A percentile compares a stretch with the other conserved stretches of the same genome.
These are phyloP conservation scores for Trichomonascaceae sp. DNA, from an alignment of 1,139 yeast species.

Conservation along the genomic window DNA sequence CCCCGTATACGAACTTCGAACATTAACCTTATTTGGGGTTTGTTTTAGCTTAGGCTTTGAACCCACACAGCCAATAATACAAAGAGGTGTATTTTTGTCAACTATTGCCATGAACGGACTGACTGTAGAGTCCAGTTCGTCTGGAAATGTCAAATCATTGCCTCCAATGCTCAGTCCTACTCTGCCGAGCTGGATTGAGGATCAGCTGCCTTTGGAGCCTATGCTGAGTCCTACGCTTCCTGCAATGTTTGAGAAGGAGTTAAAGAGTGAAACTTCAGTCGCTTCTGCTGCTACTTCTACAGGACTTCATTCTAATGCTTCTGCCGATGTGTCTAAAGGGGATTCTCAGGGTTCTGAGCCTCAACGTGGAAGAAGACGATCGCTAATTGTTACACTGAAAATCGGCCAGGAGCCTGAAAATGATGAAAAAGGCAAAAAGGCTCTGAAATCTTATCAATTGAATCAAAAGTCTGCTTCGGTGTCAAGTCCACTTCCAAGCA, in stretches of 20 bases:
- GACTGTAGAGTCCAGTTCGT: neutral
- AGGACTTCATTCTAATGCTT: neutral
- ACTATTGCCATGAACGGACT: neutral
- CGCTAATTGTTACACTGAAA: conserved; percentile 18
- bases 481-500: neutral
- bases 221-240: conserved; percentile 34
- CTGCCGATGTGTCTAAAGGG: neutral
- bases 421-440: neutral
- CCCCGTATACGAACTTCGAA: neutral
- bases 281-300: no score
- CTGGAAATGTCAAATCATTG: conserved; percentile 21
- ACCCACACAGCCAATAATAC: neutral
- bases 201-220: conserved; percentile 19
- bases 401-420: conserved; percentile 8
- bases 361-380: conserved; percentile 10
- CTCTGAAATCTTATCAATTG: neutral
- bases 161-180: conserved; percentile 35
- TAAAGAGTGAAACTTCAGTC: conserved; percentile 3
- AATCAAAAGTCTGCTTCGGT: neutral
- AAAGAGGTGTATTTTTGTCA: neutral
- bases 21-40: neutral
- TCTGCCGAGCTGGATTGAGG: conserved; percentile 29
- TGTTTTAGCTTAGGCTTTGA: neutral
- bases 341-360: conserved; percentile 9
- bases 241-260: conserved; percentile 21